Conservation (phyloP, 352 stramenopile genomes). For the Hyaloperonospora brassicae region DNA sequence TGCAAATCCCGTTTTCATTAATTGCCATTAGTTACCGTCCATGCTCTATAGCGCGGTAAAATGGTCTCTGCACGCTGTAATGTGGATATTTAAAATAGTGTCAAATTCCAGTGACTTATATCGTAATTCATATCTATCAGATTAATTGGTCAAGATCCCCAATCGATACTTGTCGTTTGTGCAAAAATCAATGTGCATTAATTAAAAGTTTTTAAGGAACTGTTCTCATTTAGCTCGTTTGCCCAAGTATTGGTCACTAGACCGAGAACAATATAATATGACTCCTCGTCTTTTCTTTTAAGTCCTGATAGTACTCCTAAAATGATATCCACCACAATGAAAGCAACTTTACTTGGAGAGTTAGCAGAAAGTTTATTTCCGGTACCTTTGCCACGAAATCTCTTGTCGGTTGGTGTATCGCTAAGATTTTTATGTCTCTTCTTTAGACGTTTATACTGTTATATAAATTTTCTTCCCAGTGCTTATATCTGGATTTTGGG, state of each 20-base stretch:
- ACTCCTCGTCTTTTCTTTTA: neutral
- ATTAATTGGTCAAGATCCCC: neutral
- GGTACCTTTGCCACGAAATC: neutral
- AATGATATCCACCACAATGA: neutral
- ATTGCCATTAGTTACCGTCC: neutral
- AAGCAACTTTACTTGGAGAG: too few relatives aligned
- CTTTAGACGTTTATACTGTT: neutral
- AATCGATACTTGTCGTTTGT: neutral
- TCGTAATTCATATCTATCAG: constrained; percentile 1
- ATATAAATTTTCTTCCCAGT: neutral
- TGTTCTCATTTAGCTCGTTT: neutral
- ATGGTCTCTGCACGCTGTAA: constrained; percentile 8
- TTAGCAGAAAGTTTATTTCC: too few relatives aligned
- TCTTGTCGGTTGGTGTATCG: neutral
- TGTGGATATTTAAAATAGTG: constrained; percentile 10
- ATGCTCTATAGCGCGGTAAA: constrained; percentile 11
- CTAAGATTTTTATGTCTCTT: neutral
- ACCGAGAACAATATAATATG: constrained; percentile 4
- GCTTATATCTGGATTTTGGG: neutral
- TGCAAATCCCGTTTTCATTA: constrained; percentile 7
- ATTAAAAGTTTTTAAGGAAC: too few relatives aligned
- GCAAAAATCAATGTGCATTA: too few relatives aligned
- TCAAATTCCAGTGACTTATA: constrained; percentile 14
- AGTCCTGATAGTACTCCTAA: neutral
- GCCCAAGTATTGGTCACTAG: neutral